Conservation (phyloP, 208 protist genomes). For the Wallacemonas sp. region DNA sequence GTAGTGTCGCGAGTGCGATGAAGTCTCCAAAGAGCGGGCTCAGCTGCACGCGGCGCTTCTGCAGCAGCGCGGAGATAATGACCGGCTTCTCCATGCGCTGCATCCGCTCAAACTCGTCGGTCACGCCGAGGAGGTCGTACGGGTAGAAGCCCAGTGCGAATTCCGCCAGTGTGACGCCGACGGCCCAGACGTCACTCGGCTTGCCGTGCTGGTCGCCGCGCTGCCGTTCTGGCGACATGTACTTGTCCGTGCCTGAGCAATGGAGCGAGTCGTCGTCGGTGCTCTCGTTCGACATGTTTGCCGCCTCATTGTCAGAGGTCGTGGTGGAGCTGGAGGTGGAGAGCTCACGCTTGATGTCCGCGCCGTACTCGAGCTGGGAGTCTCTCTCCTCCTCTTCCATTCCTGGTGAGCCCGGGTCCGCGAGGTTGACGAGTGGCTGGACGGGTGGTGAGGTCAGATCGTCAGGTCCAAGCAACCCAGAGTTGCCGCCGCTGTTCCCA, state of each 20-base stretch:
- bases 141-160: constrained; percentile 86
- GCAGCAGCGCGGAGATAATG: constrained; percentile 31
- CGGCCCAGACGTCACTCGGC: constrained; percentile 86
- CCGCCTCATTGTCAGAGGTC: constrained; percentile 14
- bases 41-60: constrained; percentile 40
- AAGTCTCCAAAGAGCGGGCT: constrained; percentile 72
- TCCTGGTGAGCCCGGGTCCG: not conserved
- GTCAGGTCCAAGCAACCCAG: not conserved
- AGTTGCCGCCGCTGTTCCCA: not conserved
- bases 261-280: constrained; percentile 10
- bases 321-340: constrained; percentile 6
- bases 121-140: constrained; percentile 53
- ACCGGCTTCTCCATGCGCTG: constrained; percentile 49
- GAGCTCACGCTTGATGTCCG: constrained; percentile 8
- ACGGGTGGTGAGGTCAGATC: not conserved
- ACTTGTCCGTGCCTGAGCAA: constrained; percentile 86
- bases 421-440: not conserved
- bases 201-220: constrained; percentile 75
- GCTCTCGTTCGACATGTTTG: constrained; percentile 4
- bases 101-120: constrained; percentile 73
- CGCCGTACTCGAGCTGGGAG: constrained; percentile 8
- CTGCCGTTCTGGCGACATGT: constrained; percentile 91
- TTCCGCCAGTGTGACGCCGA: constrained; percentile 88
- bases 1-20: constrained; percentile 62
- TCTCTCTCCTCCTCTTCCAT: not conserved